These are phyloP conservation scores for Blastosporella zonata DNA, from an alignment of 1,284 basidiomycete genomes.

Conservation along the genomic window DNA sequence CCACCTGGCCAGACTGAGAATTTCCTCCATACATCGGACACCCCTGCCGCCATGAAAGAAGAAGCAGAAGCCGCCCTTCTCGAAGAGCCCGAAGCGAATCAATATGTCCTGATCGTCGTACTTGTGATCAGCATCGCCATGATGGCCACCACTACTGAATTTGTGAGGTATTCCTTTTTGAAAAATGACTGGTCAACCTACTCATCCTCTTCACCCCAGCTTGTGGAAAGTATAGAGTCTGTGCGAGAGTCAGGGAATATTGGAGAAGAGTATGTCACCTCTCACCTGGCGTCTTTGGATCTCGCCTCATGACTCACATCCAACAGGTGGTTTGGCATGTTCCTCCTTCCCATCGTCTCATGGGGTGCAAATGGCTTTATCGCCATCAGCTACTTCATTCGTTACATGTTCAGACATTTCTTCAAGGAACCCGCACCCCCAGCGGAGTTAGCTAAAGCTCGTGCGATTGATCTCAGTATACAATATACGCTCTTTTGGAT, in stretches of 20 bases:
- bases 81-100: conserved; percentile 54
- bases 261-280: conserved; percentile 43
- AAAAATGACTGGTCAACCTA: background rate
- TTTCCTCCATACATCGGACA: conserved; percentile 38
- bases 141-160: conserved; percentile 67
- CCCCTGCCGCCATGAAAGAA: conserved; percentile 42
- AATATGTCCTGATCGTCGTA: conserved; percentile 54
- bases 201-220: conserved; percentile 30
- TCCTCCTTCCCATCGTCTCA: conserved; percentile 66
- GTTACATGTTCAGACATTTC: conserved; percentile 32
- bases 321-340: conserved; percentile 63
- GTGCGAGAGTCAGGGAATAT: conserved; percentile 47
- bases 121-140: conserved; percentile 52
- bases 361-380: conserved; percentile 66
- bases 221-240: conserved; percentile 59
- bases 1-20: conserved; percentile 59
- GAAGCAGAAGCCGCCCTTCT: conserved; percentile 40
- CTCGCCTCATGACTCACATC: conserved; percentile 1
- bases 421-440: conserved; percentile 39
- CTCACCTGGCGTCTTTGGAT: background rate
- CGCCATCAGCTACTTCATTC: conserved; percentile 50
- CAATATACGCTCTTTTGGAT: conserved; percentile 69
- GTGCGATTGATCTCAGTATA: conserved; percentile 64
- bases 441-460: conserved; percentile 50
- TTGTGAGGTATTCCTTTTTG: conserved; percentile 44